Evolutionary conservation across 257 asterid genomes (phyloP).

Genomic region (Solanum chilense): DNA sequence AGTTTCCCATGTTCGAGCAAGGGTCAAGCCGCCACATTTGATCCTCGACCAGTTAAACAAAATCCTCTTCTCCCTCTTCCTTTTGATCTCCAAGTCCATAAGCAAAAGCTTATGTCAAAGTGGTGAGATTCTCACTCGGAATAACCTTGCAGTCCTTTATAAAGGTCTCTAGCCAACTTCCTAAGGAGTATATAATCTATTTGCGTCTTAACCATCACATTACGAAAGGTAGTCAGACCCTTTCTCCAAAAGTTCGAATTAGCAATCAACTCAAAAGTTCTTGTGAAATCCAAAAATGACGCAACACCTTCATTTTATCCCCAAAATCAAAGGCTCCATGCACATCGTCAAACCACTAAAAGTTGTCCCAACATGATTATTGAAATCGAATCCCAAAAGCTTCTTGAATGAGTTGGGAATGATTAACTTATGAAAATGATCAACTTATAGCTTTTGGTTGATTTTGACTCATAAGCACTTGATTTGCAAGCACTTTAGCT

Average conservation of each 20-base stretch:
- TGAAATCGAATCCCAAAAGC: not conserved
- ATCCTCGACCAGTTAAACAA: not conserved
- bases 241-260: not conserved
- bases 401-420: not conserved
- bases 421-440: not conserved
- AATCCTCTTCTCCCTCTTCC: not conserved
- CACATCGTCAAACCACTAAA: not conserved
- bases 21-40: not conserved
- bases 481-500: not conserved
- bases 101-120: not conserved
- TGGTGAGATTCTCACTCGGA: not conserved
- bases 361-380: not conserved
- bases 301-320: not conserved
- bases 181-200: not conserved
- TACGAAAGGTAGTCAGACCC: not conserved
- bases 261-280: not conserved
- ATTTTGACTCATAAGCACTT: not conserved
- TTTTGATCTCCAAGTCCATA: not conserved
- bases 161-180: not conserved
- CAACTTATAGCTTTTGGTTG: not conserved
- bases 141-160: not conserved
- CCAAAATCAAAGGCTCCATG: not conserved
- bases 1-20: not conserved
- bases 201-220: not conserved
- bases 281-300: not conserved